phyloP scores from a whole-genome alignment of 257 asterid species.

The Solanum appendiculatum region DNA sequence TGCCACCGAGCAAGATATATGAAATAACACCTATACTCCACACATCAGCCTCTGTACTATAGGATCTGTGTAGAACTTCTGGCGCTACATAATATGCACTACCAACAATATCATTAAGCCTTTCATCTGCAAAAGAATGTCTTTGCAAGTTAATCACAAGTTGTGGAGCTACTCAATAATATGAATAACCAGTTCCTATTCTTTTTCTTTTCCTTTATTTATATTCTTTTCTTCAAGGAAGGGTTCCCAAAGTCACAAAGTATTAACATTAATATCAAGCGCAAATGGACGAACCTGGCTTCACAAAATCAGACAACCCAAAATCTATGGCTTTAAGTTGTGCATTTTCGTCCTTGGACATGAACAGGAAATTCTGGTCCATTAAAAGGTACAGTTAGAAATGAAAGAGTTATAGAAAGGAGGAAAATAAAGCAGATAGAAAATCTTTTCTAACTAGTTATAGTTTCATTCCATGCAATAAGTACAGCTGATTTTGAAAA shows the following conservation, averaged over 20 bases:
- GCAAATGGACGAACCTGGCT: conserved; percentile 15
- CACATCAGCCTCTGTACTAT: conserved; percentile 88
- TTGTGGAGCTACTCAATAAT: not conserved
- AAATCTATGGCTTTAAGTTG: conserved; percentile 19
- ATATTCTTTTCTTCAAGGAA: not conserved
- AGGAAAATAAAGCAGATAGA: not conserved
- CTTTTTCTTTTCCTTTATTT: not conserved
- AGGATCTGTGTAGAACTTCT: conserved; percentile 84
- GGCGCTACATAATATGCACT: conserved; percentile 98
- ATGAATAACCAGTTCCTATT: not conserved
- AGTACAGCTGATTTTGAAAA: not conserved
- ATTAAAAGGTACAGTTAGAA: conserved; percentile 28
- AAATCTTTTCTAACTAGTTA: not conserved
- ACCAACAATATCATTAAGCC: conserved; percentile 94
- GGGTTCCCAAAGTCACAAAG: not conserved
- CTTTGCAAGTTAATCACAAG: not conserved
- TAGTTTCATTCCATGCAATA: not conserved
- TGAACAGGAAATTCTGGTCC: conserved; percentile 22
- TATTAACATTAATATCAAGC: not conserved
- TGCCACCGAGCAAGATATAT: conserved; percentile 69
- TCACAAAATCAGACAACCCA: conserved; percentile 17
- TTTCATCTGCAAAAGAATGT: conserved; percentile 50
- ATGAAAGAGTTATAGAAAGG: not conserved
- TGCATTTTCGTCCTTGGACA: conserved; percentile 11
- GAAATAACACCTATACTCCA: conserved; percentile 93